Evolutionary conservation across 768 basidiomycete species (phyloP).

Genomic region (Agaricus subrufescens): DNA sequence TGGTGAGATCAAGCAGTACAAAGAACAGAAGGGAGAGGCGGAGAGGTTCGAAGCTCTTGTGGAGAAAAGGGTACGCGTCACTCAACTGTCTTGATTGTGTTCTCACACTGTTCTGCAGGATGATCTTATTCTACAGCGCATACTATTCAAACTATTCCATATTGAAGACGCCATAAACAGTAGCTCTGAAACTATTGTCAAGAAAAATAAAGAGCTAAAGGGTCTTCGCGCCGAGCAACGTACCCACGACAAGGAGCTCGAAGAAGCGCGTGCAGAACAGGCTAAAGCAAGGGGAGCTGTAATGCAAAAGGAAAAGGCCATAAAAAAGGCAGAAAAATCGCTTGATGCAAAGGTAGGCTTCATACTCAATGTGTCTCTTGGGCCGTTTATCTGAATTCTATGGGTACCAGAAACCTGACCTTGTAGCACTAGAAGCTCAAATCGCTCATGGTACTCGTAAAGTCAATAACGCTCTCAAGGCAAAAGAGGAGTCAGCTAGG

Average conservation of each 20-base stretch:
- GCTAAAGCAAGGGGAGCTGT: slow-evolving; percentile 71
- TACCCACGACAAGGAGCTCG: slow-evolving; percentile 65
- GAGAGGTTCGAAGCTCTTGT: slow-evolving; percentile 79
- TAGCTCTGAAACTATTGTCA: slow-evolving; percentile 65
- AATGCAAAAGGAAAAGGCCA: slow-evolving; percentile 78
- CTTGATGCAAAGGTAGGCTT: slow-evolving; percentile 71
- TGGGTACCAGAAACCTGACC: slow-evolving; percentile 67
- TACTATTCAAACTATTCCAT: slow-evolving; percentile 86
- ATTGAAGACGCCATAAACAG: slow-evolving; percentile 79
- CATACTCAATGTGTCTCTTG: neutral
- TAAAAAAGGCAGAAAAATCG: slow-evolving; percentile 89
- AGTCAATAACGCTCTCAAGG: slow-evolving; percentile 60
- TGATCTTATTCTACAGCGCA: slow-evolving; percentile 72
- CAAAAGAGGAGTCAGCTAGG: slow-evolving; percentile 57
- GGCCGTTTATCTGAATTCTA: neutral
- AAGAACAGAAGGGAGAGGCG: slow-evolving; percentile 93
- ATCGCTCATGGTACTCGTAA: slow-evolving; percentile 84
- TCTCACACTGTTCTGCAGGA: slow-evolving; percentile 45
- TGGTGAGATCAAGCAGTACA: slow-evolving; percentile 95
- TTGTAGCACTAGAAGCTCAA: slow-evolving; percentile 81
- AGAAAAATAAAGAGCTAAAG: slow-evolving; percentile 67
- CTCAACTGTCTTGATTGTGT: neutral
- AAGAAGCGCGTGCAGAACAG: slow-evolving; percentile 72
- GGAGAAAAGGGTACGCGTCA: slow-evolving; percentile 60
- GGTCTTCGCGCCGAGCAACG: slow-evolving; percentile 68